Base-by-base conservation (phyloP, 345 rosid species). In the Moricandia moricandioides region DNA sequence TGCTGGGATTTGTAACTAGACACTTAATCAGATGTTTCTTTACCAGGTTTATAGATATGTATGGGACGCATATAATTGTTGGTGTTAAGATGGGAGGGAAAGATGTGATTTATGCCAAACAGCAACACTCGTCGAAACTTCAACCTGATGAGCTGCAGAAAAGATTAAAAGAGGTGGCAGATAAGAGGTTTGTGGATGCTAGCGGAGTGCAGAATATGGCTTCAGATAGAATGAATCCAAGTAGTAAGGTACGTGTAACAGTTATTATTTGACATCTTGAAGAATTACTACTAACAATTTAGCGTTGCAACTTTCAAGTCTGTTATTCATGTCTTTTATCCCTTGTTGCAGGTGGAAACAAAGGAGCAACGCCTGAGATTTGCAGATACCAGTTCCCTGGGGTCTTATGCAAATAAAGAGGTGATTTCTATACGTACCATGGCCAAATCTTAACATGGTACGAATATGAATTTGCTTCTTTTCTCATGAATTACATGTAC, bases 21-120 rank as follows among this genome's bases (percentile, higher is more conserved):
- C 63, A 58, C 7, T 6, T 61, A 6, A 3, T 26, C 29, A 40
- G 17, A 24, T 64, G n/a, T 67, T 49, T 58, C 33, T 52, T 70
- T 84, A 70, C 54, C 85, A 93, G 97, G 83, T 93, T 93, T 80
- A 89, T 93, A 64, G 90, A 93, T 75, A 83, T 43, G 7, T 93
- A 80, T 80, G 98, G 98, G 31, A 93, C 98, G 5, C 98, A 93
- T 85, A 81, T 93, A 62, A 84, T 91, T 69, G 91, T 89, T 82
- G 90, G 97, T 67, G 85, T 93, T 65, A 91, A 91, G 84, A 91
- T 91, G 96, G 98, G 98, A 73, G 98, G 96, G 65, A 91, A 91
- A 84, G 97, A 91, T 81, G 98, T 94, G 40, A 83, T 94, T 75
- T 90, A 85, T 74, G 78, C 90, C 57, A 91, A 94, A 69, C 96